These are phyloP conservation scores for Saururus chinensis DNA, from an alignment of 164 flowering plant genomes.

Conservation along the genomic window DNA sequence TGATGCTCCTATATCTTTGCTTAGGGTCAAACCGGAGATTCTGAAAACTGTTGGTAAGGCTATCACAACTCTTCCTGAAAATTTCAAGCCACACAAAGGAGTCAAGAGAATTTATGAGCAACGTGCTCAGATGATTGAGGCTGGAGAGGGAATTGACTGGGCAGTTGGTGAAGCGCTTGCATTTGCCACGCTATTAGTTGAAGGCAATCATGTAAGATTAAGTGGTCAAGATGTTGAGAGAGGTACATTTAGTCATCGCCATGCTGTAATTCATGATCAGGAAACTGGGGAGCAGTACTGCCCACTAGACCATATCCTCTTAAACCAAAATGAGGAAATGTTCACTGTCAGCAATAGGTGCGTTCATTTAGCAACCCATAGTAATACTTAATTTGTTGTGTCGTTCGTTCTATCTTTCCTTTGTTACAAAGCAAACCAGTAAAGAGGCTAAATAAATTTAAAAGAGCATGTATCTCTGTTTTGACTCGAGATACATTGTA, in stretches of 20 bases:
- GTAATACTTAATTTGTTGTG: neutral
- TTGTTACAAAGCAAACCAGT: too few relatives aligned
- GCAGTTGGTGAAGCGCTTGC: conserved; percentile 96
- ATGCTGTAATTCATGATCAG: conserved; percentile 92
- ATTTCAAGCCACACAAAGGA: conserved; percentile 86
- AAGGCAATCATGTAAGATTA: conserved; percentile 94
- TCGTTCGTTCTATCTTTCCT: neutral
- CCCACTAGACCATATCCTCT: conserved; percentile 79
- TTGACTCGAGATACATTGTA: neutral
- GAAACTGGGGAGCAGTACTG: conserved; percentile 88
- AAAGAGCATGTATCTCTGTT: neutral
- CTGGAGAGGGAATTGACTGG: conserved; percentile 96
- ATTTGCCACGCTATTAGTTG: conserved; percentile 70
- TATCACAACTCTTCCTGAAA: conserved; percentile 71
- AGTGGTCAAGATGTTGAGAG: conserved; percentile 99
- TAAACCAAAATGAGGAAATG: conserved; percentile 88
- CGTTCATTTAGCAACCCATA: neutral
- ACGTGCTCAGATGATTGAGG: conserved; percentile 90
- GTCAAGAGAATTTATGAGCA: conserved; percentile 87
- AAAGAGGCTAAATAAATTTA: too few relatives aligned
- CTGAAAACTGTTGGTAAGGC: conserved; percentile 92
- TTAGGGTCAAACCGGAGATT: conserved; percentile 92
- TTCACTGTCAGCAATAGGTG: conserved; percentile 99
- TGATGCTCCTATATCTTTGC: conserved; percentile 3
- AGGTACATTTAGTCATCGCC: conserved; percentile 98